phyloP scores from a whole-genome alignment of 2,329 filamentous ascomycete genomes.

The Trichoderma polysporum region DNA sequence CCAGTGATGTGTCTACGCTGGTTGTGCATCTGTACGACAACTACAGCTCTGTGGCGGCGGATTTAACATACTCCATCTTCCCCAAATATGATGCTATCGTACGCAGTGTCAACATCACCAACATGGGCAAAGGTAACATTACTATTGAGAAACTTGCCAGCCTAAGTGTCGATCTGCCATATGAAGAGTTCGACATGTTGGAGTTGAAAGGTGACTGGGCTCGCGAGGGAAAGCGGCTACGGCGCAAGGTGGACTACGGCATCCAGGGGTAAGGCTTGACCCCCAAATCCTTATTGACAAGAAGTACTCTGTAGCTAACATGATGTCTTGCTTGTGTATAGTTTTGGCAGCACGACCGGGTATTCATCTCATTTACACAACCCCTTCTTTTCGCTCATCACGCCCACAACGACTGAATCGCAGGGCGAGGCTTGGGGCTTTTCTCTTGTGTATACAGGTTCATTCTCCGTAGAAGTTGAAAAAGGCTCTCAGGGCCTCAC shows the following conservation, averaged over 20 bases:
- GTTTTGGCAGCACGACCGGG: conserved; percentile 60
- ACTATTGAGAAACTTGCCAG: conserved; percentile 58
- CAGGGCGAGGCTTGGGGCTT: conserved; percentile 64
- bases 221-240: conserved; percentile 54
- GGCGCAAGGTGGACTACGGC: conserved; percentile 57
- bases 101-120: conserved; percentile 61
- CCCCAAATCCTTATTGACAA: background rate
- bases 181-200: conserved; percentile 61
- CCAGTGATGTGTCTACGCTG: conserved; percentile 57
- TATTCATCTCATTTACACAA: conserved; percentile 66
- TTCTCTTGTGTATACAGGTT: conserved; percentile 63
- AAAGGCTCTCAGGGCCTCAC: conserved; percentile 62
- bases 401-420: conserved; percentile 58
- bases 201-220: conserved; percentile 64
- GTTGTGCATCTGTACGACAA: conserved; percentile 59
- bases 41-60: conserved; percentile 56
- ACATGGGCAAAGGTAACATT: conserved; percentile 53
- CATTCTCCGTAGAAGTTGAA: conserved; percentile 61
- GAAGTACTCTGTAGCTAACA: background rate
- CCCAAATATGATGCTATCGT: conserved; percentile 60
- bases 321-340: conserved; percentile 27
- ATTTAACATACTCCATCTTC: conserved; percentile 63
- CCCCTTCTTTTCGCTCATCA: conserved; percentile 59
- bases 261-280: conserved; percentile 46
- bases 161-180: conserved; percentile 61